Conservation (phyloP, 176 grass and related monocot genomes). For the Oropetium thomaeum region DNA sequence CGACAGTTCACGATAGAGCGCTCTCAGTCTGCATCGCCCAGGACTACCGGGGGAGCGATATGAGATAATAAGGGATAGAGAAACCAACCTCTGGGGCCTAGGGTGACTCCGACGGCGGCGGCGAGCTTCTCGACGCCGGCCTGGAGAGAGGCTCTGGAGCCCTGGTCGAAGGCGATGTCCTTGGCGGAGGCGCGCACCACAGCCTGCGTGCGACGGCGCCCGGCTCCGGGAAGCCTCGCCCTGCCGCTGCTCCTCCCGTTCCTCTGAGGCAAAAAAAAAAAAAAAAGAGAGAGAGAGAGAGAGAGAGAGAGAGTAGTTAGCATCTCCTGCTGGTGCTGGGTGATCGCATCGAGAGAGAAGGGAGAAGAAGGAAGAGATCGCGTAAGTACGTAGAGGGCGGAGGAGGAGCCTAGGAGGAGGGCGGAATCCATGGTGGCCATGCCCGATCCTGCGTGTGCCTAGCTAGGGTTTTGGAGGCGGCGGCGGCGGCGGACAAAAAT, state of each 20-base stretch:
- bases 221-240: conserved; percentile 16
- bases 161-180: conserved; percentile 92
- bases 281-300: too few species aligned
- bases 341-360: not conserved
- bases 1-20: too few species aligned
- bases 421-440: conserved; percentile 62
- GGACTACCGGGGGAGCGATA: too few species aligned
- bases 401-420: conserved; percentile 39
- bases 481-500: not conserved
- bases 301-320: too few species aligned
- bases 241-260: not conserved
- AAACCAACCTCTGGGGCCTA: conserved; percentile 81
- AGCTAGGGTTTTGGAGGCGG: conserved; percentile 40
- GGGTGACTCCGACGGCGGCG: conserved; percentile 72
- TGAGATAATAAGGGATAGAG: too few species aligned
- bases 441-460: not conserved
- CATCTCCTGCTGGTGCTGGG: not conserved
- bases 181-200: conserved; percentile 63
- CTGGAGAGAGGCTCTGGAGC: conserved; percentile 63
- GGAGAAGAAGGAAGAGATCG: not conserved
- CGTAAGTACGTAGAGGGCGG: conserved; percentile 48
- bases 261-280: conserved; percentile 11
- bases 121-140: conserved; percentile 95
- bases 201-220: conserved; percentile 11
- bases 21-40: too few species aligned